Evolutionary conservation across 2,329 filamentous ascomycete genomes (phyloP).

Genomic region (Stemphylium beticola): DNA sequence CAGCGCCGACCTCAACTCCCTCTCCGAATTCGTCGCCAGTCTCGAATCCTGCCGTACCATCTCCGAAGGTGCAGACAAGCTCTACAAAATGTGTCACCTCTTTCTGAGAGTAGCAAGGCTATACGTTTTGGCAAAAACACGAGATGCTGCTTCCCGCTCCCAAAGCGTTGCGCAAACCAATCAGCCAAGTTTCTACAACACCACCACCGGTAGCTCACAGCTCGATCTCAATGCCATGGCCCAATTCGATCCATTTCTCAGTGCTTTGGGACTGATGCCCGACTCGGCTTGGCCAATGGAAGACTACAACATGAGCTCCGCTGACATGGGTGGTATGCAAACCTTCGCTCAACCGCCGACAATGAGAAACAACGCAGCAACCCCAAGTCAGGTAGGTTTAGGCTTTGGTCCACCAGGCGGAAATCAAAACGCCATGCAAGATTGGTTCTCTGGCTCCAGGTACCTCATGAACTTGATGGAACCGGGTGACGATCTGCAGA

Average conservation of each 20-base stretch:
- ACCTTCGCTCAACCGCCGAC: slow-evolving; percentile 8
- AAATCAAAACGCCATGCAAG: slow-evolving; percentile 58
- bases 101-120: slow-evolving; percentile 67
- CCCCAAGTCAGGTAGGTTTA: slow-evolving; percentile 4
- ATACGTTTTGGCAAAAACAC: slow-evolving; percentile 66
- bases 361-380: background rate
- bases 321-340: slow-evolving; percentile 11
- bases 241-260: slow-evolving; percentile 69
- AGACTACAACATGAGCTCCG: slow-evolving; percentile 10
- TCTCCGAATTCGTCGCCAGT: slow-evolving; percentile 64
- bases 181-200: slow-evolving; percentile 20
- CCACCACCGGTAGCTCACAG: slow-evolving; percentile 15
- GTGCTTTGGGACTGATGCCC: slow-evolving; percentile 67
- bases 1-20: slow-evolving; percentile 59
- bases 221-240: slow-evolving; percentile 37
- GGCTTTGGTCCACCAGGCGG: slow-evolving; percentile 17
- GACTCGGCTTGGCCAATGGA: slow-evolving; percentile 35
- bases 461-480: slow-evolving; percentile 71
- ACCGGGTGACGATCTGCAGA: slow-evolving; percentile 56
- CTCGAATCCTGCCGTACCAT: slow-evolving; percentile 59
- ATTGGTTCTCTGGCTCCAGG: slow-evolving; percentile 70
- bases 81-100: slow-evolving; percentile 67
- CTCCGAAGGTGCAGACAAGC: slow-evolving; percentile 65
- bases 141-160: slow-evolving; percentile 41
- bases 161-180: slow-evolving; percentile 6